Percentiles rank a stretch among this genome's conserved stretches.
Evolutionary conservation across 1,284 basidiomycete species (phyloP).

Genomic region (Tetrapyrgos nigripes): DNA sequence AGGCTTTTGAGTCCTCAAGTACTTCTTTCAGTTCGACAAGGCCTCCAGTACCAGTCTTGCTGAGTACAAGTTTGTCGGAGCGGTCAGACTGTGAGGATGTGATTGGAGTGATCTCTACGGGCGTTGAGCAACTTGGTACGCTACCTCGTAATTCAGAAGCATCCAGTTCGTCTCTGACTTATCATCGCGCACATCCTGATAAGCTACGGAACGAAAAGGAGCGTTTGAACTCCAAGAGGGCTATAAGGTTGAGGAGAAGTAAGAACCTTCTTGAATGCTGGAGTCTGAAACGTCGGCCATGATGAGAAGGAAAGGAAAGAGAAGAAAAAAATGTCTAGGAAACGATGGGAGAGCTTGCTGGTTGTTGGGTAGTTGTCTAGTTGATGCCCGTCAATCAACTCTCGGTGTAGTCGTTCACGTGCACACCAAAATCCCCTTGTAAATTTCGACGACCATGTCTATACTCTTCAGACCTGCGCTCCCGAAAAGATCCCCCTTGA

Average conservation of each 20-base stretch:
- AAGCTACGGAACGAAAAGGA: slow-evolving; percentile 59
- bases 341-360: neutral
- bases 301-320: slow-evolving; percentile 21
- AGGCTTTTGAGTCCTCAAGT: slow-evolving; percentile 78
- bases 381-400: neutral
- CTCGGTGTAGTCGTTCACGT: neutral
- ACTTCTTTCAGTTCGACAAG: slow-evolving; percentile 78
- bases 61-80: slow-evolving; percentile 83
- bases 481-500: neutral
- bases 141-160: slow-evolving; percentile 84
- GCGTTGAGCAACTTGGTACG: slow-evolving; percentile 21
- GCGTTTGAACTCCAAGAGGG: slow-evolving; percentile 10
- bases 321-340: slow-evolving; percentile 24
- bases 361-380: slow-evolving; percentile 7
- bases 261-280: slow-evolving; percentile 76
- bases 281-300: slow-evolving; percentile 89
- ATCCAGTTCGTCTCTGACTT: slow-evolving; percentile 88
- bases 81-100: slow-evolving; percentile 64
- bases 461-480: neutral
- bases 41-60: slow-evolving; percentile 80
- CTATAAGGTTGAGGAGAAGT: slow-evolving; percentile 6
- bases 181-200: slow-evolving; percentile 83
- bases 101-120: slow-evolving; percentile 19
- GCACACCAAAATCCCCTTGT: neutral
- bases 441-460: slow-evolving; percentile 1